phyloP scores from a whole-genome alignment of 2,329 filamentous ascomycete species.

The Pseudocercospora fijiensis region DNA sequence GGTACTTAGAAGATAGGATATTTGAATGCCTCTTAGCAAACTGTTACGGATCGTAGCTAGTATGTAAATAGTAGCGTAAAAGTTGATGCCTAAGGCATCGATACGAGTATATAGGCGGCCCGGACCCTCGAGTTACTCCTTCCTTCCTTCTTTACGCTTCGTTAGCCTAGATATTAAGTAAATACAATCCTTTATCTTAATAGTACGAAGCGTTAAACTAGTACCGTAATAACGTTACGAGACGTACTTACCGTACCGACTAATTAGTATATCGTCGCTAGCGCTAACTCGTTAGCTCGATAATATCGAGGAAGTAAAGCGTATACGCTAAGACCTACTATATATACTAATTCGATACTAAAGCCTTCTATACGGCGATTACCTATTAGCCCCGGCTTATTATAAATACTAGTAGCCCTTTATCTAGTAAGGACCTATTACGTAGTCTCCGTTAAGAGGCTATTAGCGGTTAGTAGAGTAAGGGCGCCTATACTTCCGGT shows the following conservation, averaged over 20 bases:
- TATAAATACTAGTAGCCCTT: background rate
- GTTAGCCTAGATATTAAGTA: background rate
- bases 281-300: background rate
- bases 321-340: too few species aligned
- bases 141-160: background rate
- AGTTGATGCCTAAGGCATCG: too few species aligned
- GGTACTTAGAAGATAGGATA: too few species aligned
- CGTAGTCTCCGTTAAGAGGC: too few species aligned
- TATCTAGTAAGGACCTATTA: too few species aligned
- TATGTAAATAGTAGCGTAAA: too few species aligned
- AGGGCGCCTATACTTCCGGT: too few species aligned
- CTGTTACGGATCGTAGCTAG: too few species aligned
- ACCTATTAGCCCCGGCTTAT: background rate
- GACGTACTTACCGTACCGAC: background rate
- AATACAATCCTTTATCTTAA: background rate
- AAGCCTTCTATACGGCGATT: background rate
- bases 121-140: background rate
- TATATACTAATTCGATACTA: too few species aligned
- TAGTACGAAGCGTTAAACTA: background rate
- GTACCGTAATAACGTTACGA: background rate
- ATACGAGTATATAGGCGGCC: too few species aligned
- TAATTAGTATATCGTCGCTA: background rate
- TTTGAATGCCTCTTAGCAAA: too few species aligned
- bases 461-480: too few species aligned
- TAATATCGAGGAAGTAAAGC: background rate